phyloP scores from a whole-genome alignment of 164 flowering plant species.

The Vitis vinifera region ASM3070453v1 NC_081823.1:6679501-6680000 shows the following conservation, averaged over 20 bases:
- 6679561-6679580: constrained; percentile 42
- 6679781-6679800: neutral
- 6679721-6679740: neutral
- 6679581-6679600: constrained; percentile 57
- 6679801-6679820: neutral
- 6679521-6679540: constrained; percentile 61
- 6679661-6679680: neutral
- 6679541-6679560: constrained; percentile 34
- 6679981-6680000: neutral
- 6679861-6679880: too few relatives aligned
- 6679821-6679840: neutral
- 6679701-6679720: too few relatives aligned
- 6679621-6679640: constrained; percentile 57
- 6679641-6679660: neutral
- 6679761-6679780: neutral
- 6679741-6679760: neutral
- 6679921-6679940: too few relatives aligned
- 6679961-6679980: neutral
- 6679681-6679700: constrained; percentile 3
- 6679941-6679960: too few relatives aligned
- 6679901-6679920: too few relatives aligned
- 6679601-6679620: constrained; percentile 68
- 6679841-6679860: neutral
- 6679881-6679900: too few relatives aligned
- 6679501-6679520: constrained; percentile 9